These are phyloP conservation scores for Ceriops tagal DNA, from an alignment of 345 rosid genomes.

Conservation along the genomic window DNA sequence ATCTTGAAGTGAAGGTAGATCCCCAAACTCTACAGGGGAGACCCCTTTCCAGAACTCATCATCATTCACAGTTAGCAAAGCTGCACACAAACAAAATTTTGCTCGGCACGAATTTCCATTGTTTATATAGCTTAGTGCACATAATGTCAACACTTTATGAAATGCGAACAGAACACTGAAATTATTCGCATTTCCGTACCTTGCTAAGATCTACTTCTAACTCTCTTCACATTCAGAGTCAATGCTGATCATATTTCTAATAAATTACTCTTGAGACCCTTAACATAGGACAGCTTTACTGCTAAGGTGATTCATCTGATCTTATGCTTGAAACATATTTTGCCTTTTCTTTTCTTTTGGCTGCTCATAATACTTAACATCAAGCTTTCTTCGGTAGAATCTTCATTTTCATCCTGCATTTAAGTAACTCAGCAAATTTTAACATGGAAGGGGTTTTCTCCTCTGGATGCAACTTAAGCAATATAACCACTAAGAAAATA, in stretches of 20 bases:
- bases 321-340: neutral
- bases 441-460: neutral
- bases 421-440: neutral
- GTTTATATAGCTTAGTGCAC: neutral
- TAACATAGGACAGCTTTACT: neutral
- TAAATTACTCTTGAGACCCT: neutral
- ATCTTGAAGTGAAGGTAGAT: conserved; percentile 90
- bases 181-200: too few relatives aligned
- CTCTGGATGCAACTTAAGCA: neutral
- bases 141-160: too few relatives aligned
- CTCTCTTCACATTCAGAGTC: neutral
- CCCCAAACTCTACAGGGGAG: conserved; percentile 83
- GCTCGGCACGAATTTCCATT: neutral
- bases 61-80: conserved; percentile 66
- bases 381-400: neutral
- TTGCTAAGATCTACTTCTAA: neutral
- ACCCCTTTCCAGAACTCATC: conserved; percentile 97
- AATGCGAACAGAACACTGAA: too few relatives aligned
- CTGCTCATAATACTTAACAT: neutral
- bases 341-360: neutral
- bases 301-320: neutral
- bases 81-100: conserved; percentile 29
- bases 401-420: neutral
- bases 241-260: neutral
- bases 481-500: neutral